Evolutionary conservation across 306 rosid species (phyloP), one percentile per base, ranked within the genome.

Genomic region (Cucumis cinereus): DNA sequence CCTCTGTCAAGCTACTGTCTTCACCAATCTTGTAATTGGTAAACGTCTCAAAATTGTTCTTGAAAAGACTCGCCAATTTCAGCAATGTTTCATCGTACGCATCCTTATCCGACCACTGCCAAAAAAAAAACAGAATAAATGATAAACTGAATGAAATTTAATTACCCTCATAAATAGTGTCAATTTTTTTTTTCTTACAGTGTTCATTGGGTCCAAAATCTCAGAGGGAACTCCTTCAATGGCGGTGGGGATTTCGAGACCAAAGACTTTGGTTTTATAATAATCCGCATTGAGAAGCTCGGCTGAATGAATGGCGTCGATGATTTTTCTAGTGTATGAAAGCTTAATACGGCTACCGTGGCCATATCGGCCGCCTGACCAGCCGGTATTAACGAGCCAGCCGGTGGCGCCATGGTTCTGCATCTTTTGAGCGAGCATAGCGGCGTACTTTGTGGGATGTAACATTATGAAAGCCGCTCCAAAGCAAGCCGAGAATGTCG

Each of bases 301-400:
- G 61, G 93, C 93, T 0, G 91, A 89, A 84, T 90, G 98, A 78
- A 93, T 90, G 45, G 88, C 95, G 72, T 93, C 95, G 35, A 93
- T 90, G 78, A 93, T 90, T 85, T 84, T 90, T 64, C 97, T 77
- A 8, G 97, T 93, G 79, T 90, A 90, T 2, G 87, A 78, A 55
- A 93, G 86, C 76, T 89, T 93, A 43, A 90, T 90, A 15, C 95
- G 90, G 1, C 67, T 89, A 1, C 97, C 98, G 3, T 74, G 23
- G 30, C 98, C 97, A 77, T 89, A 93, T 72, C 95, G 89, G 84
- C 98, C 98, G 57, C 85, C 93, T 0, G 96, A 93, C 96, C 96
- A 93, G 77, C 95, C 98, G n/a, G 98, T 93, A 88, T 93, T 90
- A 22, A 93, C 98, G 6, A 93, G 91, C 98, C 98, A 93, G 5